These are phyloP conservation scores for Picocystis sp. DNA, from an alignment of 163 green algal genomes.

Conservation along the genomic window DNA sequence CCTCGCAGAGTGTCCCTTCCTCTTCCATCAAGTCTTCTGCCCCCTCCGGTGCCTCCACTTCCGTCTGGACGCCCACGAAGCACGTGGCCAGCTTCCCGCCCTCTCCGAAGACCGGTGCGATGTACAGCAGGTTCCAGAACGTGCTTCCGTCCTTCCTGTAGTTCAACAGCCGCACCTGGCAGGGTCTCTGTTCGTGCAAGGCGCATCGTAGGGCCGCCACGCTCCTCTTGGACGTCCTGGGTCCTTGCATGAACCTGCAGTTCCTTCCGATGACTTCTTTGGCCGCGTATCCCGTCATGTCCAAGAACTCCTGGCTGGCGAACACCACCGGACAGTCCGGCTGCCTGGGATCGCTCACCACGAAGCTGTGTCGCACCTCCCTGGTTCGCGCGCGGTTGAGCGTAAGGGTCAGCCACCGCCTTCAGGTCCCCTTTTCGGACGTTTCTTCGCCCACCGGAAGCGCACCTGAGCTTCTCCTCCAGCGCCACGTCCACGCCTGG, in stretches of 20 bases:
- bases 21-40: conserved; percentile 6
- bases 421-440: too few species aligned
- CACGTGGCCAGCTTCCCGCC: conserved; percentile 2
- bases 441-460: too few species aligned
- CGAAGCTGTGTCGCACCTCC: conserved; percentile 41
- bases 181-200: conserved; percentile 12
- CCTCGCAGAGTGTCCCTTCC: not conserved
- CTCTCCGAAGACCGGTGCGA: conserved; percentile 42
- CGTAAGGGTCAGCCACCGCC: not conserved
- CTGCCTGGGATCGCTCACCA: conserved; percentile 2
- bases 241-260: conserved; percentile 64
- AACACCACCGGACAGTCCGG: conserved; percentile 60
- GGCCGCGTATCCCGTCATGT: conserved; percentile 75
- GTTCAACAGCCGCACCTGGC: conserved; percentile 71
- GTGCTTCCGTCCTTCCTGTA: conserved; percentile 75
- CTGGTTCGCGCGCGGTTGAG: conserved; percentile 62
- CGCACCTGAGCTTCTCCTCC: too few species aligned
- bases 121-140: conserved; percentile 81
- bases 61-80: conserved; percentile 7
- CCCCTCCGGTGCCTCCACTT: conserved; percentile 1
- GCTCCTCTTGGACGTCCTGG: conserved; percentile 6
- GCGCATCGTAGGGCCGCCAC: conserved; percentile 4
- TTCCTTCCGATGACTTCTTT: conserved; percentile 86
- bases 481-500: too few species aligned
- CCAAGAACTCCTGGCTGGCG: conserved; percentile 72